These are phyloP conservation scores for Saraca asoca DNA, from an alignment of 331 rosid species.

Conservation along the genomic window DNA sequence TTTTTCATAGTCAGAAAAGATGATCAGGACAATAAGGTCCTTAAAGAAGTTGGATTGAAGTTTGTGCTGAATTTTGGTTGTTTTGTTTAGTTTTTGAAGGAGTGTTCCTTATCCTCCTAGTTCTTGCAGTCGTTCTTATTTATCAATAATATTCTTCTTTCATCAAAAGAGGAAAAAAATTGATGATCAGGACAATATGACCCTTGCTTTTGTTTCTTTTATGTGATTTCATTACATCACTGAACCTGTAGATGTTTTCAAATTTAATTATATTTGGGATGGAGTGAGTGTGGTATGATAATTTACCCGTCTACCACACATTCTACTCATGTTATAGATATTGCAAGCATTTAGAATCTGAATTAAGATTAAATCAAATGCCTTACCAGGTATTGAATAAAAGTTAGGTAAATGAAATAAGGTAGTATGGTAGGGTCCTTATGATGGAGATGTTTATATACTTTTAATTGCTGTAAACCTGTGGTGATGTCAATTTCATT, in stretches of 20 bases:
- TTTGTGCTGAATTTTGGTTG: no score
- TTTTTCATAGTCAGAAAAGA: no score
- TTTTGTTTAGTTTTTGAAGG: no score
- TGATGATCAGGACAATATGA: not conserved
- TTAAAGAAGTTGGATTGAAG: no score
- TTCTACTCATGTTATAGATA: no score
- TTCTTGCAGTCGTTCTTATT: no score
- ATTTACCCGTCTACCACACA: not conserved
- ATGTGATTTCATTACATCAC: not conserved
- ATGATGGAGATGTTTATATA: not conserved
- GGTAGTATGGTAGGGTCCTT: not conserved
- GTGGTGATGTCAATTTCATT: slow-evolving; percentile 18
- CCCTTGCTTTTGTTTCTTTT: not conserved
- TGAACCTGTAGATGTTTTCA: not conserved
- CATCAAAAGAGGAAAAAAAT: no score
- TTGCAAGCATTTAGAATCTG: no score
- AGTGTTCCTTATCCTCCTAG: no score
- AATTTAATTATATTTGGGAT: not conserved
- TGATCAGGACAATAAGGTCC: no score
- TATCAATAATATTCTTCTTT: no score
- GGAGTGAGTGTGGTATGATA: not conserved
- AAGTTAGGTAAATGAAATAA: not conserved
- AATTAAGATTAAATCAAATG: not conserved
- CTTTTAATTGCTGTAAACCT: not conserved
- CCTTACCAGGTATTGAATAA: not conserved